Evolutionary conservation across 2,329 filamentous ascomycete species (phyloP), one percentile per base, ranked within the genome.

Genomic region (Conoideocrella luteorostrata): DNA sequence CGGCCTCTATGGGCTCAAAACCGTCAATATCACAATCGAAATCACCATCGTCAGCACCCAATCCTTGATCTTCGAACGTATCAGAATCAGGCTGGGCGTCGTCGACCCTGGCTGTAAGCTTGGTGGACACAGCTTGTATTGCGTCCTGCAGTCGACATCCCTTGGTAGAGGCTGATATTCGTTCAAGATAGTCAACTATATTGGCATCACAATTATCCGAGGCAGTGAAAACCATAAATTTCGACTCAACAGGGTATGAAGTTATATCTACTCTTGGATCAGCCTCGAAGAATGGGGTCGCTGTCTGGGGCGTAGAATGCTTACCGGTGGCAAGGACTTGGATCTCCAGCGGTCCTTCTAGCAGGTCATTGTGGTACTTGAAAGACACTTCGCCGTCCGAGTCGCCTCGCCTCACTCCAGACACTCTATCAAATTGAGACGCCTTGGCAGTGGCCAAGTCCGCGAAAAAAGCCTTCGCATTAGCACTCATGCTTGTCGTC

Each of bases 361-460:
- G 44, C 7, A 39, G 34, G 3, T 55, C 36, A 42, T 65, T 58
- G 9, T 43, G 49, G 47, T 68, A 86, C 4, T 63, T 69, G 58
- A 91, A 84, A 12, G 72, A 73, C 45, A 94, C 70, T 45, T 86
- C 79, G 40, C 85, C 86, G 60, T 91, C 84, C 24, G 85, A 82
- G 5, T 82, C 78, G 13, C 84, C 84, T 28, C 69, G 66, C 26
- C 66, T 64, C 20, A 95, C 65, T 26, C 70, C 57, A 38, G 64
- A 64, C 38, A 93, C 68, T 39, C 72, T 64, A 1, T 65, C 50
- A 37, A 78, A 66, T 7, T 63, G 69, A 34, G 65, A 62, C 22
- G 41, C 33, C 6, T 47, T 49, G 59, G 66, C 55, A 71, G 65
- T 50, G 22, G 56, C 53, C 24, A 74, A 47, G 57, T 90, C 84